These are phyloP conservation scores for Mycena belliarum DNA, from an alignment of 768 basidiomycete species.

Conservation along the genomic window DNA sequence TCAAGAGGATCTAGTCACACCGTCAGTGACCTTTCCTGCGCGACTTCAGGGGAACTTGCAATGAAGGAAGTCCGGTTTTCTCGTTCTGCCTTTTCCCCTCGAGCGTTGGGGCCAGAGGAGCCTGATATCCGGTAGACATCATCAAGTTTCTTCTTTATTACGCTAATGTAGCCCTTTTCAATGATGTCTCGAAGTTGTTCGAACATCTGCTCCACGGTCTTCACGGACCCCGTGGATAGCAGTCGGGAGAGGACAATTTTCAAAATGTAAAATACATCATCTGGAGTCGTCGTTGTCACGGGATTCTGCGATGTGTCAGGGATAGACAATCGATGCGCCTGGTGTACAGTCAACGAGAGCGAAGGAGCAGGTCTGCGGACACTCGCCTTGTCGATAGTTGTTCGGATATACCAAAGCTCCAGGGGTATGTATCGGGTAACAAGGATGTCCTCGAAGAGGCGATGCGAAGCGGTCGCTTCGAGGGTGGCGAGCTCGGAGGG, in stretches of 20 bases:
- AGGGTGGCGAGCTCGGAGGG: conserved; percentile 33
- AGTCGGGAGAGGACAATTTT: conserved; percentile 81
- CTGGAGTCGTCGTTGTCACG: conserved; percentile 74
- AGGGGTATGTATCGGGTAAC: conserved; percentile 81
- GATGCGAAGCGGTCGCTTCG: conserved; percentile 54
- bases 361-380: background rate
- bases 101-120: conserved; percentile 42
- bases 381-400: conserved; percentile 82
- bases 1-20: conserved; percentile 70
- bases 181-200: conserved; percentile 70
- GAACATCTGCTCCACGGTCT: conserved; percentile 57
- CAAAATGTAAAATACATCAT: conserved; percentile 95
- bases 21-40: conserved; percentile 1
- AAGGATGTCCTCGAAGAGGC: conserved; percentile 67
- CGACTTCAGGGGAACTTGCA: conserved; percentile 47
- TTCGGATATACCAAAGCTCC: conserved; percentile 89
- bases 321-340: conserved; percentile 89
- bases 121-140: conserved; percentile 72
- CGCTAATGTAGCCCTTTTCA: conserved; percentile 79
- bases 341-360: conserved; percentile 4
- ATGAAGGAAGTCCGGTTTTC: conserved; percentile 82
- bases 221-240: conserved; percentile 72
- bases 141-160: conserved; percentile 85
- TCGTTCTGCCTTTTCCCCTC: conserved; percentile 76
- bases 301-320: conserved; percentile 67